Evolutionary conservation across 139 green algal species (phyloP), one percentile per base, ranked within the genome.

Genomic region (Trebouxia sp.): DNA sequence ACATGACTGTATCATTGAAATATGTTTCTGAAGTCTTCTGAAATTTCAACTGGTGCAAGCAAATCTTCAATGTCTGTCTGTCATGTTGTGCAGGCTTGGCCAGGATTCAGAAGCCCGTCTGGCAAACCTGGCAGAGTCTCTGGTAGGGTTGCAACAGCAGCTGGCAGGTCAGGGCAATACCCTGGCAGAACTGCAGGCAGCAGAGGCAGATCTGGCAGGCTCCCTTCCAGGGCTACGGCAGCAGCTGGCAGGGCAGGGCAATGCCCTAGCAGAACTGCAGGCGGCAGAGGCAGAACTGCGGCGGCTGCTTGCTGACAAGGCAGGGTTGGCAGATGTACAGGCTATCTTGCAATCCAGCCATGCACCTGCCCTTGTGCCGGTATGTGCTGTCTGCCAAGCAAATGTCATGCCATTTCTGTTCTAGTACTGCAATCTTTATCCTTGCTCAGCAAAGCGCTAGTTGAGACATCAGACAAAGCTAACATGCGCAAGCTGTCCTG

Each of bases 221-320:
- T n/a, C n/a, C n/a, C n/a, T n/a, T n/a, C n/a, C n/a, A n/a, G n/a
- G 50, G 20, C 50, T 58, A 22, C 20, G 26, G 41, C 28, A 77
- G 69, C 69, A 77, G 69, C 28, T 56, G 69, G 41, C 5, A 12
- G 39, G 41, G 7, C 69, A 56, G 69, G 26, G n/a, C 11, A 35
- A 24, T 15, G 22, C 1, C 10, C 26, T 77, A 35, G 69, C 20
- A 35, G 39, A 77, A 20, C 0, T 77, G 38, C 24, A 37, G 22
- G 69, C 69, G 22, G 69, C 69, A 7, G 69, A 77, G 69, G 41
- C 10, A 3, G 69, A 77, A 15, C 41, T 77, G 41, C 24, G 69
- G 14, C 39, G 69, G 11, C 38, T 56, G 41, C 41, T 77, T 39
- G 69, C 41, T 5, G 69, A 77, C 69, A 77, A 77, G 69, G 41